These are phyloP conservation scores for Paraphaeosphaeria minitans DNA, from an alignment of 2,329 filamentous ascomycete genomes.

Conservation along the genomic window DNA sequence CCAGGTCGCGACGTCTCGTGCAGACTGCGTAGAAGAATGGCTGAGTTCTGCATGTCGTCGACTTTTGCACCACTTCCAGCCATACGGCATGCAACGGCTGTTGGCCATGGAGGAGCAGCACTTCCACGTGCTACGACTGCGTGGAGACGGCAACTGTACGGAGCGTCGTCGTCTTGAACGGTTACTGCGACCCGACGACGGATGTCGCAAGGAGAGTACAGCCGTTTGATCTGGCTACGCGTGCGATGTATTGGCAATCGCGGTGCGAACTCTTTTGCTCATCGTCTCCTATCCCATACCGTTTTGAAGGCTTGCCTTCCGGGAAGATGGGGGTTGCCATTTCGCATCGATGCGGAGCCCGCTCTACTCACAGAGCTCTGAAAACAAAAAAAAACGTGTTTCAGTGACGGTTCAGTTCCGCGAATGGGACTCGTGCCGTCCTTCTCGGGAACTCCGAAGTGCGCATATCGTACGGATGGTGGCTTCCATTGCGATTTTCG, in stretches of 20 bases:
- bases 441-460: background rate
- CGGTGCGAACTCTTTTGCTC: background rate
- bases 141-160: background rate
- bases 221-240: background rate
- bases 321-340: background rate
- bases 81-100: background rate
- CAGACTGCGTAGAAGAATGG: background rate
- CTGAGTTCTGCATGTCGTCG: too few relatives aligned
- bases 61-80: background rate
- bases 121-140: background rate
- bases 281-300: background rate
- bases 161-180: background rate
- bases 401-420: background rate
- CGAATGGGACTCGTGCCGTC: background rate
- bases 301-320: too few relatives aligned
- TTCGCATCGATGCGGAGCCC: background rate
- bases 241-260: background rate
- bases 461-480: background rate
- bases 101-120: background rate
- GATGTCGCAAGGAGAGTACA: background rate
- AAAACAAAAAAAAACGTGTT: background rate
- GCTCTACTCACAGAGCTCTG: background rate
- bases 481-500: background rate
- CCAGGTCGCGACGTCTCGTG: slow-evolving; percentile 1
- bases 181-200: background rate